Evolutionary conservation across 192 early-diverging fungal genomes (phyloP).

Genomic region (Funneliformis geosporum): DNA sequence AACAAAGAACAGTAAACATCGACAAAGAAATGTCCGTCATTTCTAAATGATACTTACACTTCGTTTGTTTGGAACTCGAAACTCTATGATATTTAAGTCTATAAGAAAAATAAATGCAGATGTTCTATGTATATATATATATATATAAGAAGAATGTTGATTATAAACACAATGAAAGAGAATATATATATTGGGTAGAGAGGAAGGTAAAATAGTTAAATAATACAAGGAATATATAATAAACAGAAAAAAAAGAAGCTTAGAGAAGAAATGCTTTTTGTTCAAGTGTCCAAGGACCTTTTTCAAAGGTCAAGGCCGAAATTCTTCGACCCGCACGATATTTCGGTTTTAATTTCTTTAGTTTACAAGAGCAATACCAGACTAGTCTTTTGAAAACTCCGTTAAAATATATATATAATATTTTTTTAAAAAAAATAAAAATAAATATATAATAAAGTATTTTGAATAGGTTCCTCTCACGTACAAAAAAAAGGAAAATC

Average conservation of each 20-base stretch:
- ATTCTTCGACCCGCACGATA: slow-evolving; percentile 8
- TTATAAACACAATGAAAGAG: slow-evolving; percentile 17
- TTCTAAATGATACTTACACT: background rate
- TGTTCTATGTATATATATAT: slow-evolving; percentile 24
- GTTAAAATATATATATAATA: background rate
- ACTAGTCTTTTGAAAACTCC: background rate
- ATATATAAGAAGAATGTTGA: slow-evolving; percentile 4
- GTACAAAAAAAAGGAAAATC: background rate
- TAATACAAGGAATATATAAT: slow-evolving; percentile 6
- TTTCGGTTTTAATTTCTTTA: background rate
- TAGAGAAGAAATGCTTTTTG: no score
- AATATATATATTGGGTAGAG: slow-evolving; percentile 18
- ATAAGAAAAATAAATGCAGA: slow-evolving; percentile 8
- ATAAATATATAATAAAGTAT: background rate
- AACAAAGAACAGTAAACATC: background rate
- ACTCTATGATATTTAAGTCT: slow-evolving; percentile 26
- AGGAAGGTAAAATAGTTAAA: background rate
- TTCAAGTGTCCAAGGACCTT: slow-evolving; percentile 27
- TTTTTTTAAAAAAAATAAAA: background rate
- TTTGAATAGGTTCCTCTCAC: background rate
- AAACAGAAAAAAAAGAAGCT: background rate
- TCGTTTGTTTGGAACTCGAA: background rate
- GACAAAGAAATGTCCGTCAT: background rate
- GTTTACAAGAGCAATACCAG: background rate
- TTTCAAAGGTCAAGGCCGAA: background rate